These are phyloP conservation scores for Coemansia sp. DNA, from an alignment of 192 early-diverging fungal species.

Conservation along the genomic window DNA sequence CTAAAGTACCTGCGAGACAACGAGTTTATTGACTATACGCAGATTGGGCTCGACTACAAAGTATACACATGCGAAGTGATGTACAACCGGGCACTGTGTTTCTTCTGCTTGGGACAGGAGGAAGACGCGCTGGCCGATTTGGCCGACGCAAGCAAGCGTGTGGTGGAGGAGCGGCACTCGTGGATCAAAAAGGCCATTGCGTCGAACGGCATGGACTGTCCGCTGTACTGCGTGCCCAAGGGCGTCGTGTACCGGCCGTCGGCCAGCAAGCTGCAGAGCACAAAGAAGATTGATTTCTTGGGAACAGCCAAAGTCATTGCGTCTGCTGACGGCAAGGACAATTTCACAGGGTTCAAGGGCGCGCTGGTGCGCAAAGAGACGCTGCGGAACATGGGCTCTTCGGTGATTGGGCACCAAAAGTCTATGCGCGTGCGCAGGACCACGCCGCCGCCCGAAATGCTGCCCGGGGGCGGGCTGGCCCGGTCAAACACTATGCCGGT, in stretches of 20 bases:
- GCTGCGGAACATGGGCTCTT: constrained; percentile 22
- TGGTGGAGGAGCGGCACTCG: constrained; percentile 68
- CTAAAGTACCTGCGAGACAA: constrained; percentile 79
- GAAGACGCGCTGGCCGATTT: constrained; percentile 73
- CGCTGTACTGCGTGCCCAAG: constrained; percentile 76
- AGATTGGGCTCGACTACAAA: constrained; percentile 89
- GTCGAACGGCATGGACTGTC: constrained; percentile 59
- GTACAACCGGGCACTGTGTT: constrained; percentile 88
- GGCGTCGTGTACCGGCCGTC: constrained; percentile 81
- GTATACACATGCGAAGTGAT: constrained; percentile 85
- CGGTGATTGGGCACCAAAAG: constrained; percentile 39
- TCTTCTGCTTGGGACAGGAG: constrained; percentile 71
- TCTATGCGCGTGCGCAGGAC: constrained; percentile 47
- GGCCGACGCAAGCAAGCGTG: constrained; percentile 45
- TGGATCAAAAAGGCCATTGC: constrained; percentile 66
- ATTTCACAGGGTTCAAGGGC: constrained; percentile 56
- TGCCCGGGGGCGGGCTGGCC: constrained; percentile 20
- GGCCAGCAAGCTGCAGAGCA: constrained; percentile 81
- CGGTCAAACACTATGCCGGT: constrained; percentile 52
- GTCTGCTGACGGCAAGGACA: constrained; percentile 56
- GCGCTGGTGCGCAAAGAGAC: constrained; percentile 54
- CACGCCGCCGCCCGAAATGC: constrained; percentile 43
- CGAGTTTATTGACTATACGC: constrained; percentile 90
- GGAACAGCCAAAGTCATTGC: constrained; percentile 85
- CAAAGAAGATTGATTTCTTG: constrained; percentile 74